These are phyloP conservation scores for Zanthoxylum bungeanum DNA, from an alignment of 345 rosid species.

Conservation along the genomic window DNA sequence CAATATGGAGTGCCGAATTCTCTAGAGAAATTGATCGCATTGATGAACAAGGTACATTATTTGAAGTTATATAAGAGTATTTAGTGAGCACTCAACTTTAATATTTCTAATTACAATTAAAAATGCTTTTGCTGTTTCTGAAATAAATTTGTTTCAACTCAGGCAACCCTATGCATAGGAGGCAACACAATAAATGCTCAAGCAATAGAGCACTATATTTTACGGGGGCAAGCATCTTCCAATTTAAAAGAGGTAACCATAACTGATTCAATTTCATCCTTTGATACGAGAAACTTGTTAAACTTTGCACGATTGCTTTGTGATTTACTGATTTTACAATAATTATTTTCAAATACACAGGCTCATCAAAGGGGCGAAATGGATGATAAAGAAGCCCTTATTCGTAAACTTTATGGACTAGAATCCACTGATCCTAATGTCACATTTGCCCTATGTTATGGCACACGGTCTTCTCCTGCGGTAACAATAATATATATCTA, in stretches of 20 bases:
- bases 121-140: background rate
- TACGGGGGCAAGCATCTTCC: slow-evolving; percentile 55
- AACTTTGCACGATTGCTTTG: background rate
- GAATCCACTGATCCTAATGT: slow-evolving; percentile 63
- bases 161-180: slow-evolving; percentile 82
- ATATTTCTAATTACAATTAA: background rate
- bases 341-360: slow-evolving; percentile 6
- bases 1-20: slow-evolving; percentile 80
- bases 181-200: slow-evolving; percentile 80
- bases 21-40: slow-evolving; percentile 58
- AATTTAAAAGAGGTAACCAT: slow-evolving; percentile 41
- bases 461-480: slow-evolving; percentile 90
- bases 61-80: background rate
- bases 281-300: too few relatives aligned
- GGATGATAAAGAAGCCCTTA: slow-evolving; percentile 54
- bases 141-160: slow-evolving; percentile 8
- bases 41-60: slow-evolving; percentile 57
- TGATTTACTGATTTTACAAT: background rate
- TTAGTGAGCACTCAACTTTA: background rate
- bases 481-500: slow-evolving; percentile 45
- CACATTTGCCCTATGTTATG: slow-evolving; percentile 81
- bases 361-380: slow-evolving; percentile 35
- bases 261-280: background rate
- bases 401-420: slow-evolving; percentile 64
- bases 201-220: slow-evolving; percentile 74